A percentile compares a stretch with the other conserved stretches of the same genome.
phyloP scores from a whole-genome alignment of 768 basidiomycete genomes.

The Tricholoma terreum region DNA sequence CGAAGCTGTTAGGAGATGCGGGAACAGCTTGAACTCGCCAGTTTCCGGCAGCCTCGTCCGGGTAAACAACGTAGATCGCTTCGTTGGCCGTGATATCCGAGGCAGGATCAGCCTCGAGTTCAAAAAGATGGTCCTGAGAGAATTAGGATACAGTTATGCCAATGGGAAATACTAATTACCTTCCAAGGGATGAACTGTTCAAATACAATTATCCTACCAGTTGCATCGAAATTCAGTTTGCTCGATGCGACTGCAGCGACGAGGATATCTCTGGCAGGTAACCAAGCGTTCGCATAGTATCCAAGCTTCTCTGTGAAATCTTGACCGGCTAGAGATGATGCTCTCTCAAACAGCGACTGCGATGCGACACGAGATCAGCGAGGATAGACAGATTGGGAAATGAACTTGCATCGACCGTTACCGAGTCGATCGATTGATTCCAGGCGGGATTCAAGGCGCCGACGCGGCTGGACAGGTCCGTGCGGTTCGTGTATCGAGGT shows the following conservation, averaged over 20 bases:
- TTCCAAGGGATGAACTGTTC: slow-evolving; percentile 87
- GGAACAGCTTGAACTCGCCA: slow-evolving; percentile 97
- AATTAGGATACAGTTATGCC: background rate
- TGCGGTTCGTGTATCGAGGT: slow-evolving; percentile 71
- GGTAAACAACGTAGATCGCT: slow-evolving; percentile 86
- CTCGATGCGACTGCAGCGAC: slow-evolving; percentile 49
- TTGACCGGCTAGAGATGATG: slow-evolving; percentile 77
- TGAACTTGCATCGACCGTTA: slow-evolving; percentile 65
- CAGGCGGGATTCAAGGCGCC: slow-evolving; percentile 85
- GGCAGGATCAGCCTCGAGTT: slow-evolving; percentile 64
- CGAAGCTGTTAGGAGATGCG: slow-evolving; percentile 75
- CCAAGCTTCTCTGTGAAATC: slow-evolving; percentile 81
- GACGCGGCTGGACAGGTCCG: slow-evolving; percentile 85
- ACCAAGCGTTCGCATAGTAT: slow-evolving; percentile 87
- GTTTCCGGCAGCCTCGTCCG: slow-evolving; percentile 68
- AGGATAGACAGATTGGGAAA: background rate
- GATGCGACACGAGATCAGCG: slow-evolving; percentile 2
- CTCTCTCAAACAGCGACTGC: slow-evolving; percentile 71
- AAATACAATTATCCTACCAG: slow-evolving; percentile 77
- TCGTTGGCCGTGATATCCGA: slow-evolving; percentile 43
- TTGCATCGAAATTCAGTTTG: slow-evolving; percentile 59
- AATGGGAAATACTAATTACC: slow-evolving; percentile 36
- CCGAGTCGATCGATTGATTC: slow-evolving; percentile 76
- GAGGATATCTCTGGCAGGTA: slow-evolving; percentile 86
- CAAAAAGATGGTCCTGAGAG: slow-evolving; percentile 77